Conservation (phyloP, 1,284 basidiomycete genomes). For the Erythrobasidium hasegawianum region DNA sequence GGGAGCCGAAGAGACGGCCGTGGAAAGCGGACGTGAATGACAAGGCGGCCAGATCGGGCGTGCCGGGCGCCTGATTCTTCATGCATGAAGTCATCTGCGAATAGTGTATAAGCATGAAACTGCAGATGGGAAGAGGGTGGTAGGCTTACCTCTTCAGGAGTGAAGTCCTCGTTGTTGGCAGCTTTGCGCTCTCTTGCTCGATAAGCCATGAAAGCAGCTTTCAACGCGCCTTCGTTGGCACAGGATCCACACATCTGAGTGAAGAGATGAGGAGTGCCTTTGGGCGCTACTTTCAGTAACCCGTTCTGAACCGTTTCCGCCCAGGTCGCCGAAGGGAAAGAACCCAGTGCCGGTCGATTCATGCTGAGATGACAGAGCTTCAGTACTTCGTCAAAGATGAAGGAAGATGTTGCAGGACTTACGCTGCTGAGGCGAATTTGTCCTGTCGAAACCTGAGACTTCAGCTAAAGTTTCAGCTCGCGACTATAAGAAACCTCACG, state of each 20-base stretch:
- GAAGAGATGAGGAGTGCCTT: conserved; percentile 52
- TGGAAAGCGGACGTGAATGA: conserved; percentile 56
- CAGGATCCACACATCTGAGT: conserved; percentile 35
- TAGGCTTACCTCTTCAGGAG: conserved; percentile 46
- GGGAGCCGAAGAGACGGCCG: conserved; percentile 54
- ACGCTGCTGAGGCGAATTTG: conserved; percentile 50
- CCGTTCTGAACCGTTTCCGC: conserved; percentile 52
- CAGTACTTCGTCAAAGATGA: background rate
- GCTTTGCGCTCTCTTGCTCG: conserved; percentile 47
- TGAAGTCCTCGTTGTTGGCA: conserved; percentile 45
- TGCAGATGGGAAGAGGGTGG: conserved; percentile 14
- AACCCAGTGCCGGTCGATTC: conserved; percentile 56
- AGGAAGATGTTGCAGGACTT: too few relatives aligned
- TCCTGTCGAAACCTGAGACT: conserved; percentile 42
- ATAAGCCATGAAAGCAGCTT: conserved; percentile 56
- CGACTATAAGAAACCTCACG: conserved; percentile 38
- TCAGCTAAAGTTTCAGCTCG: background rate
- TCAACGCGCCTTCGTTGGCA: conserved; percentile 54
- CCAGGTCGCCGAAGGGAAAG: conserved; percentile 56
- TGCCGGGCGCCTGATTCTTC: conserved; percentile 55
- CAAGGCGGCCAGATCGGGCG: conserved; percentile 54
- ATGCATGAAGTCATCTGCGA: conserved; percentile 51
- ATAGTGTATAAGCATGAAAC: background rate
- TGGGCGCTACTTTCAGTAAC: conserved; percentile 54
- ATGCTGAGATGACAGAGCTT: conserved; percentile 41